Evolutionary conservation across 2,329 filamentous ascomycete species (phyloP).

Genomic region (Penicillium polonicum): DNA sequence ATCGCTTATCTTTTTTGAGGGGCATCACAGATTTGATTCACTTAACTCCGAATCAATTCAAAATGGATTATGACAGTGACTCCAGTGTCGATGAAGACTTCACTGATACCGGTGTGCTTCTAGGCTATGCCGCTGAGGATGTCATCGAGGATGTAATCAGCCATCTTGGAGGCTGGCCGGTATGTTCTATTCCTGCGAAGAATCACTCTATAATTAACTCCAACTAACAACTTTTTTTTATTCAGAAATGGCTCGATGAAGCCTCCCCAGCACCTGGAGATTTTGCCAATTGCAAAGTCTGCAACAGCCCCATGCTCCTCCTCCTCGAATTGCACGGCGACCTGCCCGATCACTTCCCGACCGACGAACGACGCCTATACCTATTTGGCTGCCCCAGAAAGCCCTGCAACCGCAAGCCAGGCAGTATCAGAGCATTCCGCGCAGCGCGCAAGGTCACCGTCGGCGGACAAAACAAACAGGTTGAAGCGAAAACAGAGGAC

Average conservation of each 20-base stretch:
- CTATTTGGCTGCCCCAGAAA: constrained; percentile 78
- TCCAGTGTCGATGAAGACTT: constrained; percentile 62
- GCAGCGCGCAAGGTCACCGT: constrained; percentile 57
- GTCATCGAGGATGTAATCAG: constrained; percentile 78
- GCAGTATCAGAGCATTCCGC: constrained; percentile 74
- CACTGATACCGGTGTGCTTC: constrained; percentile 72
- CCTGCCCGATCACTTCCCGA: constrained; percentile 79
- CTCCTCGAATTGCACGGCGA: constrained; percentile 90
- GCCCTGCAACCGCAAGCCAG: constrained; percentile 75
- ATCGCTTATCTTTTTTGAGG: constrained; percentile 31
- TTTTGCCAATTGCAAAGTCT: constrained; percentile 81
- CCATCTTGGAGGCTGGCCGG: constrained; percentile 81
- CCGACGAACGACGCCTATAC: constrained; percentile 84
- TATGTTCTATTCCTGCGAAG: constrained; percentile 50
- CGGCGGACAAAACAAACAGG: constrained; percentile 27
- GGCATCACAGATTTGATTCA: constrained; percentile 12
- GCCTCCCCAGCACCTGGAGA: constrained; percentile 68
- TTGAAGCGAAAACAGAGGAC: constrained; percentile 24
- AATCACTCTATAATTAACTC: background rate
- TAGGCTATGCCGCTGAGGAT: constrained; percentile 85
- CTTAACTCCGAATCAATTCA: constrained; percentile 4
- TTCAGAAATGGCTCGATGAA: constrained; percentile 79
- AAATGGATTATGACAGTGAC: constrained; percentile 85
- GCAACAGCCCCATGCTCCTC: constrained; percentile 77
- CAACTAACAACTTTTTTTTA: constrained; percentile 16